A percentile compares a stretch with the other conserved stretches of the same genome.
These are phyloP conservation scores for Fusarium verrucosum DNA, from an alignment of 2,329 filamentous ascomycete genomes.

Conservation along the genomic window DNA sequence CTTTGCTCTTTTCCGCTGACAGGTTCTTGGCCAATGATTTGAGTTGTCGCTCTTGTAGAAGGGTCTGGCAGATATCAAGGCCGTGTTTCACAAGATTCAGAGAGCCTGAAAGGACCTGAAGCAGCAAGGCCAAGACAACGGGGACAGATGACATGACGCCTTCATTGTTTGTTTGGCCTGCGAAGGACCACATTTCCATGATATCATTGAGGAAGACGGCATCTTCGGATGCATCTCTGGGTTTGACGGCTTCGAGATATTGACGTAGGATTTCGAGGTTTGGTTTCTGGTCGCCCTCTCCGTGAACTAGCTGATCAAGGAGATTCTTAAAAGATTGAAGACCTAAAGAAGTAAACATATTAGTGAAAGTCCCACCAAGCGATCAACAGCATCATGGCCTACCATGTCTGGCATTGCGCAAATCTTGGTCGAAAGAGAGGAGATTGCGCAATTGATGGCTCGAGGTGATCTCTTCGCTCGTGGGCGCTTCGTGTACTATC, in stretches of 20 bases:
- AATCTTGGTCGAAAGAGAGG: constrained; percentile 76
- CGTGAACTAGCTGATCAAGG: constrained; percentile 70
- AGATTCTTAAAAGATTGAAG: constrained; percentile 76
- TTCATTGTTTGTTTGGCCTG: constrained; percentile 81
- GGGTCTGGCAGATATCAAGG: constrained; percentile 78
- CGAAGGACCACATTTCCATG: constrained; percentile 89
- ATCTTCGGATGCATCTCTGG: constrained; percentile 55
- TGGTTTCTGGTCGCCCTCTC: constrained; percentile 52
- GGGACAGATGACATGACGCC: constrained; percentile 81
- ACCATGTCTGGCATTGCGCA: constrained; percentile 73
- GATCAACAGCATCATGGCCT: constrained; percentile 34
- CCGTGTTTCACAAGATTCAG: constrained; percentile 81
- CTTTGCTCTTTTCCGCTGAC: constrained; percentile 82
- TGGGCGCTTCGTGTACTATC: constrained; percentile 64
- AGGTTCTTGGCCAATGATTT: constrained; percentile 83
- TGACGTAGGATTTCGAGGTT: constrained; percentile 71
- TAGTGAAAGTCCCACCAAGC: background rate
- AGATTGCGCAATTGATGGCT: constrained; percentile 74
- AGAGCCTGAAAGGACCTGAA: constrained; percentile 78
- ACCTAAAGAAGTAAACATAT: constrained; percentile 51
- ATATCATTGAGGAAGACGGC: constrained; percentile 78
- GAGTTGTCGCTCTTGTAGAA: constrained; percentile 82
- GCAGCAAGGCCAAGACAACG: constrained; percentile 81
- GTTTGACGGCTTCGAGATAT: constrained; percentile 69
- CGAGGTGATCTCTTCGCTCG: constrained; percentile 69